These are phyloP conservation scores for Lindgomyces ingoldianus DNA, from an alignment of 495 filamentous ascomycete species.

Conservation along the genomic window DNA sequence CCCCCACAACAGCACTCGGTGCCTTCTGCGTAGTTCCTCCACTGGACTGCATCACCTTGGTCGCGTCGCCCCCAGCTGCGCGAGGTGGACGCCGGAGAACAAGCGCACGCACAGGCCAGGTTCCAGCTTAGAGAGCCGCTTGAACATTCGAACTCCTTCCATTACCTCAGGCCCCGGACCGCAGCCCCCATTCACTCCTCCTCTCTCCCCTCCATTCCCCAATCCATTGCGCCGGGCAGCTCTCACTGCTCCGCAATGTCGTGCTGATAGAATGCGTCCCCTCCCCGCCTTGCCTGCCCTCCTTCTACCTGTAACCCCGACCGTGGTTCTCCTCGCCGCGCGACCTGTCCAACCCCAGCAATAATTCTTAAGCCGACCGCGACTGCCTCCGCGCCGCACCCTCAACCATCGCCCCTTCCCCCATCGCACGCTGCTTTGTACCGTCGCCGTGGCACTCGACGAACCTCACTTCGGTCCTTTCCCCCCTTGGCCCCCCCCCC, in stretches of 20 bases:
- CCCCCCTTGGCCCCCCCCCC: not conserved
- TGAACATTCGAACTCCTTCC: conserved; percentile 21
- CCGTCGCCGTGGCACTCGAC: not conserved
- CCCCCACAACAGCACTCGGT: not conserved
- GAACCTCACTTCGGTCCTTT: not conserved
- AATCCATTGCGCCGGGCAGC: not conserved
- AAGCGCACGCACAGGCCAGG: conserved; percentile 2
- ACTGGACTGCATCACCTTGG: not conserved
- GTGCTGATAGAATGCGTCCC: conserved; percentile 19
- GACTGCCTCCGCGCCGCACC: conserved; percentile 1
- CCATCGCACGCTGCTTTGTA: not conserved
- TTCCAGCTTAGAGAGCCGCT: not conserved
- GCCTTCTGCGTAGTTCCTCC: too few relatives aligned
- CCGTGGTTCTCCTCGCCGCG: conserved; percentile 20
- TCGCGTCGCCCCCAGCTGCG: too few relatives aligned
- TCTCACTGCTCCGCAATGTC: conserved; percentile 19
- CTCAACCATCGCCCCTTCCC: not conserved
- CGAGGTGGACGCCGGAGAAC: not conserved
- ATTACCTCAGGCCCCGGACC: conserved; percentile 4
- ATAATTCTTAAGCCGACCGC: conserved; percentile 12
- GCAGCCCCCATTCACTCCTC: not conserved
- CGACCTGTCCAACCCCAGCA: conserved; percentile 25
- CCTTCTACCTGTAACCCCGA: conserved; percentile 10
- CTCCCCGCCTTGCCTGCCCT: not conserved
- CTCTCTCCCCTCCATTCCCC: not conserved